These are phyloP conservation scores for Phlyctochytrium planicorne DNA, from an alignment of 192 early-diverging fungal genomes.

Conservation along the genomic window DNA sequence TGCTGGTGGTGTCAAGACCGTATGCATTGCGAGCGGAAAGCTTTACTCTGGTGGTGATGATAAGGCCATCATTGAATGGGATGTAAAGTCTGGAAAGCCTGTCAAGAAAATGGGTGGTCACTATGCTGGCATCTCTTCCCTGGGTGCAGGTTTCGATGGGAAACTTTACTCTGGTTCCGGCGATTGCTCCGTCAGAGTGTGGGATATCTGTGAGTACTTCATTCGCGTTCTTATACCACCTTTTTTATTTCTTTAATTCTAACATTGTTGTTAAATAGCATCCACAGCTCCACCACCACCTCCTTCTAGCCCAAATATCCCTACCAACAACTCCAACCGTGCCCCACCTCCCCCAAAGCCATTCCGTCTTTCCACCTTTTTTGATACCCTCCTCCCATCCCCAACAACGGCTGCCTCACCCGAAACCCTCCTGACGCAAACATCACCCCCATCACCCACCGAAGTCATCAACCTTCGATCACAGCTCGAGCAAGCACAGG, in stretches of 20 bases:
- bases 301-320: too few species aligned
- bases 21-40: constrained; percentile 31
- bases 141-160: constrained; percentile 11
- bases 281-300: too few species aligned
- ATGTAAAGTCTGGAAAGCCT: constrained; percentile 31
- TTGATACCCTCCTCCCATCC: too few species aligned
- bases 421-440: background rate
- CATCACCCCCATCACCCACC: background rate
- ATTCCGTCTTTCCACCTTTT: too few species aligned
- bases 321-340: too few species aligned
- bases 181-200: constrained; percentile 32
- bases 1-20: constrained; percentile 23
- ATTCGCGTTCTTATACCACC: background rate
- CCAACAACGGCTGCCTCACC: background rate
- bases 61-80: constrained; percentile 42
- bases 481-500: constrained; percentile 40
- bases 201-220: constrained; percentile 26
- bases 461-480: background rate
- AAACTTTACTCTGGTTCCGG: constrained; percentile 21
- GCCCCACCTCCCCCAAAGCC: too few species aligned
- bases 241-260: too few species aligned
- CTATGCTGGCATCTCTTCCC: constrained; percentile 8
- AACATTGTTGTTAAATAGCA: too few species aligned
- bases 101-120: constrained; percentile 12
- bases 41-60: constrained; percentile 40